These are phyloP conservation scores for Trametes hirsuta DNA, from an alignment of 1,284 basidiomycete species.

Conservation along the genomic window DNA sequence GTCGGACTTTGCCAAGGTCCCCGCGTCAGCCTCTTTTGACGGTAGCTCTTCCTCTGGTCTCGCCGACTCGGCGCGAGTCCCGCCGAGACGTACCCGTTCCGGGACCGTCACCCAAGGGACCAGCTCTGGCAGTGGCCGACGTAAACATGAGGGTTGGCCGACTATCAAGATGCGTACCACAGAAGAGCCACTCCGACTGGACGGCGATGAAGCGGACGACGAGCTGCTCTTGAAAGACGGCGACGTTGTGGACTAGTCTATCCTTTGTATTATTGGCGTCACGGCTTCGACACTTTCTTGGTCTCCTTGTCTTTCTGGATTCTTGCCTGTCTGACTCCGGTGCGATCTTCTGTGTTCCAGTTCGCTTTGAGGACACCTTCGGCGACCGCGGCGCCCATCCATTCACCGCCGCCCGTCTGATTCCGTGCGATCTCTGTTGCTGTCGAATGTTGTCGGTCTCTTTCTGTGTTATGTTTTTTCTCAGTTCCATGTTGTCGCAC, in stretches of 20 bases:
- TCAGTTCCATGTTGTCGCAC: neutral
- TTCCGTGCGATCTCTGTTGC: neutral
- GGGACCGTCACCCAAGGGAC: constrained; percentile 34
- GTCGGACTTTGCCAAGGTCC: constrained; percentile 41
- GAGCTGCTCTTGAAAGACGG: constrained; percentile 38
- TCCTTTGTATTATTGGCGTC: neutral
- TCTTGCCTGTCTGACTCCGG: neutral
- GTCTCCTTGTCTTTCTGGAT: neutral
- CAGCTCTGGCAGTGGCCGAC: constrained; percentile 8
- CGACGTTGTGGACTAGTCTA: constrained; percentile 23
- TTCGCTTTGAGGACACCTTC: too few species aligned
- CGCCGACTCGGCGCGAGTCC: neutral
- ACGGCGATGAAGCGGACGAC: constrained; percentile 36
- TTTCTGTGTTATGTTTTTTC: neutral
- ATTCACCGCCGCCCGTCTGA: too few species aligned
- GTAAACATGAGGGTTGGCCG: constrained; percentile 26
- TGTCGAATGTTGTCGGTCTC: neutral
- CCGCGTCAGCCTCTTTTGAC: constrained; percentile 16
- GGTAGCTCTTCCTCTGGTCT: constrained; percentile 7
- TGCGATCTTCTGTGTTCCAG: too few species aligned
- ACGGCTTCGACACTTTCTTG: neutral
- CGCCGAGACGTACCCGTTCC: constrained; percentile 34
- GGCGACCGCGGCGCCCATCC: too few species aligned
- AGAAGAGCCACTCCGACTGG: constrained; percentile 28
- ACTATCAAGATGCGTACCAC: constrained; percentile 34